Evolutionary conservation across 371 early-diverging fungal species (phyloP), one percentile per base, ranked within the genome.

Genomic region (Zychaea mexicana): DNA sequence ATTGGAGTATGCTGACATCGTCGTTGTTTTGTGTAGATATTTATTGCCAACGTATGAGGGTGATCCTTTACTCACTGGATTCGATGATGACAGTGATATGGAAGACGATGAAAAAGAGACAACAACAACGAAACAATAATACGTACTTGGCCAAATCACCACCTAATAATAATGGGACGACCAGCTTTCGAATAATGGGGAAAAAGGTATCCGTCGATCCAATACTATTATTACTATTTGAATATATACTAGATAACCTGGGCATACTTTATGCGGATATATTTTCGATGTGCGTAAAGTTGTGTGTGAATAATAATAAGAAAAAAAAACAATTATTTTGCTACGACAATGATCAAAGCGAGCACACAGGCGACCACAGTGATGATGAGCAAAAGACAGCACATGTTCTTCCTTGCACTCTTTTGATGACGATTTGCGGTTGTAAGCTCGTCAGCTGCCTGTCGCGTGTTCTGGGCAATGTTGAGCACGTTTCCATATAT

Each of bases 21-120:
- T 60, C 36, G 52, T 56, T 26, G 2, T 45, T 45, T 30, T 32
- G n/a, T 26, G 21, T 66, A 82, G 79, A 46, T 86, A 84, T 64
- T 72, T 96, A 53, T 78, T 92, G 54, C 98, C 98, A 0, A 89
- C 87, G 8, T 84, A 92, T 60, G 96, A 95, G 45, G 90, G 89
- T 64, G 98, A 97, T 67, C 95, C 95, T 21, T 70, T 97, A 39
- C 70, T 97, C 65, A 91, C 89, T 67, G 87, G 84, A 42, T 88
- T 93, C 67, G 91, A 90, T 53, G 91, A 88, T 56, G 82, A 81
- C 17, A 85, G 83, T 22, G 60, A 49, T 10, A 31, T 28, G 2
- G 61, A 61, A 26, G 61, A 61, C 15, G 60, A 46, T 8, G 32
- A 52, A 36, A 27, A 47, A 2, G 32, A 49, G 24, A 33, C 6